Conservation (phyloP, 805 yeast species). For the Naumovozyma baii region DNA sequence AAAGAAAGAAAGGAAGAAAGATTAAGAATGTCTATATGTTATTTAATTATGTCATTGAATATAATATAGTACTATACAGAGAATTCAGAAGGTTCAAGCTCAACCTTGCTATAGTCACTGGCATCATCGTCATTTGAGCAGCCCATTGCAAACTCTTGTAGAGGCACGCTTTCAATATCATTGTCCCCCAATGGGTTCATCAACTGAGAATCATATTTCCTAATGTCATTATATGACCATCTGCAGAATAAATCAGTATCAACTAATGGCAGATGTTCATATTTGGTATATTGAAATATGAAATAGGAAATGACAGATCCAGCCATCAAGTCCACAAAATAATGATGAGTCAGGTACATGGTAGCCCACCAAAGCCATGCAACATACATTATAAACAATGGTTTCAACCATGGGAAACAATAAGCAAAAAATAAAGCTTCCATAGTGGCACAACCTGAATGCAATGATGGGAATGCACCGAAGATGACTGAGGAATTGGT, state of each 20-base stretch:
- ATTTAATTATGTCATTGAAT: not conserved
- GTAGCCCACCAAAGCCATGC: constrained; percentile 96
- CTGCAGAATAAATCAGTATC: constrained; percentile 49
- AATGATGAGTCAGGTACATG: constrained; percentile 94
- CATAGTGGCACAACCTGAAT: constrained; percentile 92
- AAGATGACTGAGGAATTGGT: constrained; percentile 83
- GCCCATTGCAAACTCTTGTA: constrained; percentile 11
- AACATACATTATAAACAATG: constrained; percentile 65
- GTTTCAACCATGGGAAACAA: constrained; percentile 62
- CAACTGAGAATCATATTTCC: constrained; percentile 24
- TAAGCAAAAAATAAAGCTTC: constrained; percentile 79
- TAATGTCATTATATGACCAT: constrained; percentile 49
- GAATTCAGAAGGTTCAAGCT: not conserved
- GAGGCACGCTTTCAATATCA: constrained; percentile 27
- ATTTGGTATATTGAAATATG: constrained; percentile 63
- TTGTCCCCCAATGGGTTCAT: constrained; percentile 30
- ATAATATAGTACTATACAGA: not conserved
- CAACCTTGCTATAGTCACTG: not conserved
- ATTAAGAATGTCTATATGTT: not conserved
- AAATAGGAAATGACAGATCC: constrained; percentile 72
- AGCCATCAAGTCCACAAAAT: constrained; percentile 82
- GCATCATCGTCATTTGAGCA: not conserved
- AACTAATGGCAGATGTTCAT: constrained; percentile 54
- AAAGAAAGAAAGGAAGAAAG: too few species aligned
- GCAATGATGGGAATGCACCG: constrained; percentile 83